Percentiles rank a stretch among this genome's conserved stretches.
Conservation (phyloP, 2,329 filamentous ascomycete species). For the Fusarium continuum region DNA sequence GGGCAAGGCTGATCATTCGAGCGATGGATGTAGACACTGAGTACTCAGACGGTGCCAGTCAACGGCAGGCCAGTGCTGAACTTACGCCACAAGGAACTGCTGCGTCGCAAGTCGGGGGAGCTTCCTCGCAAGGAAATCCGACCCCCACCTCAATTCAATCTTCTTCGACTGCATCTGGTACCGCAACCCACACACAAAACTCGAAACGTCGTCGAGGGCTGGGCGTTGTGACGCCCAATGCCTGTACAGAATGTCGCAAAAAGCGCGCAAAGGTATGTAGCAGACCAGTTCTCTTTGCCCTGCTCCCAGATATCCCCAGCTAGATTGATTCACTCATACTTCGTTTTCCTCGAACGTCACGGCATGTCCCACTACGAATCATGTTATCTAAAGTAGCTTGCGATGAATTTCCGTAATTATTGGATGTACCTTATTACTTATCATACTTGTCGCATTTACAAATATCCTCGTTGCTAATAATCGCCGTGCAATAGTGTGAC, state of each 20-base stretch:
- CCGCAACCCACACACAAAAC: constrained; percentile 43
- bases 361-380: background rate
- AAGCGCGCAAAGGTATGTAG: constrained; percentile 66
- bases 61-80: constrained; percentile 47
- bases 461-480: constrained; percentile 23
- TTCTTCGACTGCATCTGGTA: constrained; percentile 37
- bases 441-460: background rate
- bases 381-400: background rate
- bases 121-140: constrained; percentile 44
- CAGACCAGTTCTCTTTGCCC: background rate
- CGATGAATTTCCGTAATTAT: background rate
- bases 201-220: constrained; percentile 64
- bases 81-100: constrained; percentile 48
- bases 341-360: background rate
- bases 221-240: constrained; percentile 67
- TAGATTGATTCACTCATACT: background rate
- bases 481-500: constrained; percentile 59
- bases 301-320: background rate
- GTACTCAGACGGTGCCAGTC: constrained; percentile 41
- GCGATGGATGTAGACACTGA: constrained; percentile 48
- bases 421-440: background rate
- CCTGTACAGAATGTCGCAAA: constrained; percentile 69
- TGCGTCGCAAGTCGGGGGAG: constrained; percentile 24
- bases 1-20: constrained; percentile 8
- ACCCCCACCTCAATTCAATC: constrained; percentile 44